Evolutionary conservation across 495 filamentous ascomycete genomes (phyloP).

Genomic region (Talaromyces ruber): DNA sequence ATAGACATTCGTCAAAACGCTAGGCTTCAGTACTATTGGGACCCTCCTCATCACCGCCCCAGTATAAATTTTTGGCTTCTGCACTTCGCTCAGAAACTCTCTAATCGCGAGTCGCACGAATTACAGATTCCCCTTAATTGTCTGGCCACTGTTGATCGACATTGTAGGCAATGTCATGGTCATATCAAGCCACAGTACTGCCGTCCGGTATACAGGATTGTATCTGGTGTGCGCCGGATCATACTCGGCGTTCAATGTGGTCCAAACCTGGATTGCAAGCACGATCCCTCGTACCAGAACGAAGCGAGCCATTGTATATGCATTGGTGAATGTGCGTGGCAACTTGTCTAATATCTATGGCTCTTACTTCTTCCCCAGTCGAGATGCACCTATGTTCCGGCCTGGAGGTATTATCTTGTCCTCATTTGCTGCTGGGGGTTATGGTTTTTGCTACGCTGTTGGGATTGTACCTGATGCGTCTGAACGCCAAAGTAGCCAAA

Average conservation of each 20-base stretch:
- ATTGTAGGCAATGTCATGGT: too few relatives aligned
- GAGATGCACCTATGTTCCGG: conserved; percentile 12
- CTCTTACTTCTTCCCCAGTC: conserved; percentile 17
- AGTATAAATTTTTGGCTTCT: conserved; percentile 21
- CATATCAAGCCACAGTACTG: too few relatives aligned
- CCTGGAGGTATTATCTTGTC: conserved; percentile 17
- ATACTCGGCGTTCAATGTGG: too few relatives aligned
- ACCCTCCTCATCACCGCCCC: conserved; percentile 22
- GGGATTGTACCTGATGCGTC: too few relatives aligned
- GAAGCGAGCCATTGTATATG: conserved; percentile 6
- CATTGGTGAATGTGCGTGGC: conserved; percentile 16
- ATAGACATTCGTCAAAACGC: conserved; percentile 18
- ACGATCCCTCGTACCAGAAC: too few relatives aligned
- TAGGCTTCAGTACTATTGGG: conserved; percentile 18
- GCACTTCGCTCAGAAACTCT: conserved; percentile 18
- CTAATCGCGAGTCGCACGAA: conserved; percentile 23
- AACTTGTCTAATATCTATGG: conserved; percentile 17
- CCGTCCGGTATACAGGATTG: too few relatives aligned
- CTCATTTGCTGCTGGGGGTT: conserved; percentile 11
- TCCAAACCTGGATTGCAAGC: too few relatives aligned
- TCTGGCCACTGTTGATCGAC: too few relatives aligned
- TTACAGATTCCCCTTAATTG: too few relatives aligned
- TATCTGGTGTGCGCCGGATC: too few relatives aligned
- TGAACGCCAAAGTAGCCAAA: too few relatives aligned
- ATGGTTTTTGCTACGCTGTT: not conserved